phyloP scores from a whole-genome alignment of 2,329 filamentous ascomycete genomes.

The Emmonsia crescens region DNA sequence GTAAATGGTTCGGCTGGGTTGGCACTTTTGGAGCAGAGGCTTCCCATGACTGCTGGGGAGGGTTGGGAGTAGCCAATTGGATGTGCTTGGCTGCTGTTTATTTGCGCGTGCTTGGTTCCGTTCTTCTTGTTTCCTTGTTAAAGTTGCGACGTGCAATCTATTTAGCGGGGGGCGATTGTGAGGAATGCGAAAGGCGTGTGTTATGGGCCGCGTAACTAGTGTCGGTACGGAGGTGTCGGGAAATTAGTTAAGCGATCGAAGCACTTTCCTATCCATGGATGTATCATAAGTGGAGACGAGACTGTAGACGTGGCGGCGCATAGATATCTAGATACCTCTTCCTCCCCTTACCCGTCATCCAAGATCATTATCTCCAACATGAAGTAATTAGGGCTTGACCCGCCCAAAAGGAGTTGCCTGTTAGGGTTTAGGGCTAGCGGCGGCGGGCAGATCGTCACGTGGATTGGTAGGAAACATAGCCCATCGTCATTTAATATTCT shows the following conservation, averaged over 20 bases:
- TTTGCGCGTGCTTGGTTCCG: neutral
- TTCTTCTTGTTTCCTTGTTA: neutral
- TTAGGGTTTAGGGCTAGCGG: neutral
- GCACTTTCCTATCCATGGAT: no score
- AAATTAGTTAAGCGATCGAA: neutral
- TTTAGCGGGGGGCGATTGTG: no score
- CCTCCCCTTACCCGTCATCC: no score
- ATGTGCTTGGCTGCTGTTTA: neutral
- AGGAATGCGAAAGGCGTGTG: no score
- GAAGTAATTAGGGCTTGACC: neutral
- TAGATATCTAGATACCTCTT: no score
- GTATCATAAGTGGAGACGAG: no score
- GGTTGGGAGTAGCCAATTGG: no score
- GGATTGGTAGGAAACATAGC: no score
- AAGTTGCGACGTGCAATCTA: no score
- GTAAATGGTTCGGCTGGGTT: slow-evolving; percentile 53
- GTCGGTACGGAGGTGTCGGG: neutral
- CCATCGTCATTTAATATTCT: no score
- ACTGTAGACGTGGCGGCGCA: neutral
- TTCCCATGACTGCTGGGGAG: slow-evolving; percentile 56
- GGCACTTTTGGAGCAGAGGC: slow-evolving; percentile 66
- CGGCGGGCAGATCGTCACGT: neutral
- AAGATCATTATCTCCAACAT: no score
- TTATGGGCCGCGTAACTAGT: no score
- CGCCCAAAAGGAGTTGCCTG: neutral